Base-by-base conservation (phyloP, 1,284 basidiomycete species). In the Tilletiopsis washingtonensis region DNA sequence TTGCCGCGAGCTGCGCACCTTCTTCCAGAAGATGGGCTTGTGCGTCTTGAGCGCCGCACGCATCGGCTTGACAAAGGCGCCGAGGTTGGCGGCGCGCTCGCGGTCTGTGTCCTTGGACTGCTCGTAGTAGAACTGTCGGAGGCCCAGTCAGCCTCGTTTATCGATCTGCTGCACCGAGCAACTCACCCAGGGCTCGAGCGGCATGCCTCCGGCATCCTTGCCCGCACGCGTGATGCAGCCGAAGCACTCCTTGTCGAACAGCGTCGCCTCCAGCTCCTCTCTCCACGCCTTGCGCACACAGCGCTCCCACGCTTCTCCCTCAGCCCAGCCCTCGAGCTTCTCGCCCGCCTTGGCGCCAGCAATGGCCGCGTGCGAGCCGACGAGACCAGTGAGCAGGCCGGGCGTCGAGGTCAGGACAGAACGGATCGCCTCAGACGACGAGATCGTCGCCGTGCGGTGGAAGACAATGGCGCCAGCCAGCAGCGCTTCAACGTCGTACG, bases 1-100 rank as follows among this genome's bases (percentile, higher is more conserved):
- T 9, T n/a, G 29, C 29, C 9, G n/a, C 9, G n/a, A n/a, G n/a
- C n/a, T n/a, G n/a, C 9, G 9, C 52, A 64, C 65, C 32, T 67
- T 62, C 36, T 71, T 71, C 70, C 68, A 69, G 38, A 66, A 67
- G 50, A 71, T 71, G 11, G 69, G 66, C 48, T 72, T 72, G 42
- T 70, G 68, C 23, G 65, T 65, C 38, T 66, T 62, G 45, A 71
- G 61, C 37, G 65, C 70, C 40, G 64, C 69, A 32, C 69, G 59
- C 55, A 71, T 73, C 1, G 70, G 70, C 52, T 73, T 73, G 17
- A 61, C 67, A 45, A 70, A 66, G 14, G 63, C 59, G 11, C 65
- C 65, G 1, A 73, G 53, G 45, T 69, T 73, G 46, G 56, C 52
- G 4, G 68, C 67, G 0, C 70, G 58, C 49, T 71, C 67, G 38